These are phyloP conservation scores for Fusarium liriodendri DNA, from an alignment of 2,329 filamentous ascomycete genomes.

Conservation along the genomic window DNA sequence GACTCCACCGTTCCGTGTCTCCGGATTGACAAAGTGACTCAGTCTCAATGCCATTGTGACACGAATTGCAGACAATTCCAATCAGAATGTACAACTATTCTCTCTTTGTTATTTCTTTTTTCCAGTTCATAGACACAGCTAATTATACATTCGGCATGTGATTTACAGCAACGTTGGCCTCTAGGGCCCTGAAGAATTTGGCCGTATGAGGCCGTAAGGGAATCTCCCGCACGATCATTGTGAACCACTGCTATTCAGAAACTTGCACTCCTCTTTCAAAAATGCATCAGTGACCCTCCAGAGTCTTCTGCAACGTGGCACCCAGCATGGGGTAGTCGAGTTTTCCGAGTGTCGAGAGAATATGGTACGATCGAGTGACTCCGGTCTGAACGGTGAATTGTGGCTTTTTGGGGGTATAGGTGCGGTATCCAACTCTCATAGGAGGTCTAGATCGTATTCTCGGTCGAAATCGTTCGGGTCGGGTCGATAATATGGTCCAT, in stretches of 20 bases:
- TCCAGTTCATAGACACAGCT: neutral
- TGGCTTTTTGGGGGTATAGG: neutral
- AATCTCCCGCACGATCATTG: neutral
- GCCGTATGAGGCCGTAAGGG: neutral
- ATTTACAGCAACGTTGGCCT: slow-evolving; percentile 17
- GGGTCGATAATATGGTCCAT: slow-evolving; percentile 26
- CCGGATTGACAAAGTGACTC: neutral
- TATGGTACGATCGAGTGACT: neutral
- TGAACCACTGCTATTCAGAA: neutral
- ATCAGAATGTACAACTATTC: neutral
- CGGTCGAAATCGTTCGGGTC: neutral
- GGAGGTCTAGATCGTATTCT: neutral
- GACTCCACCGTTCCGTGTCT: slow-evolving; percentile 7
- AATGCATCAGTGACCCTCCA: neutral
- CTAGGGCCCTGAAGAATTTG: slow-evolving; percentile 6
- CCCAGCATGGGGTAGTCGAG: neutral
- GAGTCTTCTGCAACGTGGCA: neutral
- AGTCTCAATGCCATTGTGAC: neutral
- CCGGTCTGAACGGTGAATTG: neutral
- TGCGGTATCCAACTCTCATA: neutral
- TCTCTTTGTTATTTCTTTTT: neutral
- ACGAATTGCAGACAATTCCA: neutral
- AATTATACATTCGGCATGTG: neutral
- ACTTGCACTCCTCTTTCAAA: neutral
- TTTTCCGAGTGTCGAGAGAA: neutral